phyloP scores from a whole-genome alignment of 148 eudicot genomes.

The Bassia scoparia region DNA sequence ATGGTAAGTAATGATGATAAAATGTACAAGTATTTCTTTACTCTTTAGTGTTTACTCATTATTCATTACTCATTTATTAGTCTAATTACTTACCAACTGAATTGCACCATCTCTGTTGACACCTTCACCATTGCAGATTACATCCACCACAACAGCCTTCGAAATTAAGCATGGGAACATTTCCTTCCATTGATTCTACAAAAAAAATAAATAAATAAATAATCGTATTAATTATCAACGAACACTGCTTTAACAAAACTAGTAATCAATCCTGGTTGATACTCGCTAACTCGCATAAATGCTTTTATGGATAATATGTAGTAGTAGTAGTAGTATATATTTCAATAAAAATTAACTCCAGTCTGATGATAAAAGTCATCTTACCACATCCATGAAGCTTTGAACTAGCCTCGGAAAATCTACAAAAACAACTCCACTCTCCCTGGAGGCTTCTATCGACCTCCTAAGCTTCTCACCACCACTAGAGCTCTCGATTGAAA shows the following conservation, averaged over 20 bases:
- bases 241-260: not conserved
- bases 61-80: not conserved
- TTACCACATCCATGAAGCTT: constrained; percentile 87
- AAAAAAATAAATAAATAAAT: not conserved
- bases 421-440: constrained; percentile 61
- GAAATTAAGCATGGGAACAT: constrained; percentile 83
- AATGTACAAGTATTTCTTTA: too few relatives aligned
- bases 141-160: constrained; percentile 77
- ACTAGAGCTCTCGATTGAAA: constrained; percentile 35
- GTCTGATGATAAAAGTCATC: not conserved
- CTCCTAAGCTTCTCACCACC: constrained; percentile 37
- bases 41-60: not conserved
- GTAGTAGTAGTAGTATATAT: too few relatives aligned
- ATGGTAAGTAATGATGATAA: constrained; percentile 15
- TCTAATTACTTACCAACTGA: constrained; percentile 56
- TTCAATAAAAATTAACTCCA: too few relatives aligned
- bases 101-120: constrained; percentile 56
- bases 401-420: constrained; percentile 76
- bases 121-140: constrained; percentile 69
- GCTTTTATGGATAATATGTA: too few relatives aligned
- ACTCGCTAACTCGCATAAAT: too few relatives aligned
- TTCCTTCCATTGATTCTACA: constrained; percentile 88
- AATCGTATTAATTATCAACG: too few relatives aligned
- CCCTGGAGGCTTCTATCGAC: constrained; percentile 88
- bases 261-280: not conserved